phyloP scores from a whole-genome alignment of 306 rosid species.

The Luffa acutangula region DNA sequence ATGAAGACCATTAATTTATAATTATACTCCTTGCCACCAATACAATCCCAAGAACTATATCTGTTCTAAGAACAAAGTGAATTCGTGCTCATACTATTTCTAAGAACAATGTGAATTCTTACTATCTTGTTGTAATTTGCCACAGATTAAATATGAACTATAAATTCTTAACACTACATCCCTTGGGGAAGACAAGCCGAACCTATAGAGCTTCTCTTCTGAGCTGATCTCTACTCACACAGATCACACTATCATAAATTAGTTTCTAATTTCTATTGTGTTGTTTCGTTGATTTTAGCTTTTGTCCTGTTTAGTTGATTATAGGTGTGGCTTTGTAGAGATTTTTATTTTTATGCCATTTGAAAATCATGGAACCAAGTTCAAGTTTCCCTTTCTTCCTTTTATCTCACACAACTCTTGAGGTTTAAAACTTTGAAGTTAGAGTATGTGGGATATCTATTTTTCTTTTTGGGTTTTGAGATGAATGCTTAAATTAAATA shows the following conservation, averaged over 20 bases:
- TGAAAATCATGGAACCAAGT: background rate
- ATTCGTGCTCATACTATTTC: background rate
- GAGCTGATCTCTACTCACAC: background rate
- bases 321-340: background rate
- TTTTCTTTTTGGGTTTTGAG: background rate
- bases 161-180: background rate
- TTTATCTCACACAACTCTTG: background rate
- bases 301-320: background rate
- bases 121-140: background rate
- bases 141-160: background rate
- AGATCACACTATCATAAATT: background rate
- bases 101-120: background rate
- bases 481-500: too few species aligned
- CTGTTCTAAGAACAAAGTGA: background rate
- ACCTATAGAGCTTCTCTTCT: background rate
- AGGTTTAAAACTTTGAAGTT: background rate
- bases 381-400: background rate
- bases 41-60: background rate
- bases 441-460: background rate
- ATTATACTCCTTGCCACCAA: background rate
- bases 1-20: background rate
- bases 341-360: background rate
- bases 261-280: background rate
- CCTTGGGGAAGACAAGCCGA: background rate
- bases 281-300: background rate